Evolutionary conservation across 2,329 filamentous ascomycete genomes (phyloP).

Genomic region (Pseudocercospora fijiensis): DNA sequence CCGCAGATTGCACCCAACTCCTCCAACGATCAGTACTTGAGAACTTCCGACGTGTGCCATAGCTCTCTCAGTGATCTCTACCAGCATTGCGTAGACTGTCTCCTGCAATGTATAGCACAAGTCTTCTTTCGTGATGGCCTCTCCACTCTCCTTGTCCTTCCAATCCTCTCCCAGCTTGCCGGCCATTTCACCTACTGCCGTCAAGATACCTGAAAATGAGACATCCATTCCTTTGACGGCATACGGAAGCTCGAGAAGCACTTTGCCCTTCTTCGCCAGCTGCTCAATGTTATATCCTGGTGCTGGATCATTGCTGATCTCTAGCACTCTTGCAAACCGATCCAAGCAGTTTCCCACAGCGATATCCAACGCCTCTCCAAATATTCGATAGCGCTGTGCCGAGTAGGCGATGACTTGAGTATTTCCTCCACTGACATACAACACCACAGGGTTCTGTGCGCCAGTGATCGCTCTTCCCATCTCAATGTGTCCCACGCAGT

Average conservation of each 20-base stretch:
- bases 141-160: slow-evolving; percentile 50
- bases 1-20: slow-evolving; percentile 91
- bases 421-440: slow-evolving; percentile 95
- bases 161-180: slow-evolving; percentile 56
- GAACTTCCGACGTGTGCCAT: slow-evolving; percentile 94
- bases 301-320: slow-evolving; percentile 91
- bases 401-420: slow-evolving; percentile 98
- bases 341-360: slow-evolving; percentile 97
- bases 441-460: slow-evolving; percentile 84
- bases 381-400: slow-evolving; percentile 91
- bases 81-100: slow-evolving; percentile 93
- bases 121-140: slow-evolving; percentile 72
- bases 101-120: slow-evolving; percentile 94
- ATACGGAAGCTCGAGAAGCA: slow-evolving; percentile 85
- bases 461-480: slow-evolving; percentile 95
- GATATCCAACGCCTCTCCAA: slow-evolving; percentile 95
- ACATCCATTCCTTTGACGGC: slow-evolving; percentile 99
- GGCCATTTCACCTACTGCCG: slow-evolving; percentile 76
- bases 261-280: slow-evolving; percentile 70
- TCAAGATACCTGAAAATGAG: slow-evolving; percentile 89
- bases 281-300: slow-evolving; percentile 98
- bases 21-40: slow-evolving; percentile 92
- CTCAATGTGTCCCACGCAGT: slow-evolving; percentile 98
- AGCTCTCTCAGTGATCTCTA: slow-evolving; percentile 95
- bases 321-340: slow-evolving; percentile 85